phyloP scores from a whole-genome alignment of 1,284 basidiomycete genomes.

The Marasmius fiardii region DNA sequence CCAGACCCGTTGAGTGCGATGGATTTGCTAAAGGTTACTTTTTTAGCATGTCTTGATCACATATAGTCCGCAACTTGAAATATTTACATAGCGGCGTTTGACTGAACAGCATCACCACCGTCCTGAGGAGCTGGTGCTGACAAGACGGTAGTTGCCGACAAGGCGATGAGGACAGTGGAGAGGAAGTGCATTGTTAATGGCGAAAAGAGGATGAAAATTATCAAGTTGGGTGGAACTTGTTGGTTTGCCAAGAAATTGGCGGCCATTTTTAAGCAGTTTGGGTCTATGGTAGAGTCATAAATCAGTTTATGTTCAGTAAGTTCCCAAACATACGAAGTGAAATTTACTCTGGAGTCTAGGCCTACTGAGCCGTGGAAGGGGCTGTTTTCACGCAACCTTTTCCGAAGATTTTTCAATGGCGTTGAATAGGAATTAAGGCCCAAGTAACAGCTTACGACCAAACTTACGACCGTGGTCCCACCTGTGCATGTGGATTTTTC shows the following conservation, averaged over 20 bases:
- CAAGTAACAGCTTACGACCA: no score
- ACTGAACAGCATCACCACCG: neutral
- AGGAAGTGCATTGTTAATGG: neutral
- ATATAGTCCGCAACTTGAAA: neutral
- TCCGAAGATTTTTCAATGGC: neutral
- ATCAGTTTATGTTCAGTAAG: no score
- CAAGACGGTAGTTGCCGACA: neutral
- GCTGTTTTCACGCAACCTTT: neutral
- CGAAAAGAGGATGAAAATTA: neutral
- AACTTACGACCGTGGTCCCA: neutral
- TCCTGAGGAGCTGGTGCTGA: neutral
- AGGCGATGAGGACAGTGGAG: neutral
- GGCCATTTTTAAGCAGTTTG: no score
- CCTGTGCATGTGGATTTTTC: neutral
- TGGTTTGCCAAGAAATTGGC: no score
- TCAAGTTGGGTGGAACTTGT: neutral
- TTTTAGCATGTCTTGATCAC: neutral
- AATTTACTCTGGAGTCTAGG: neutral
- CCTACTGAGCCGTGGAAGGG: neutral
- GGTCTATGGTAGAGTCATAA: no score
- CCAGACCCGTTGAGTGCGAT: slow-evolving; percentile 7
- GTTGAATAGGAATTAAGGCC: neutral
- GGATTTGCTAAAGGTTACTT: neutral
- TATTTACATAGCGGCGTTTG: neutral
- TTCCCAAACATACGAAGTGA: no score